These are phyloP conservation scores for Diversispora eburnea DNA, from an alignment of 192 early-diverging fungal genomes.

Conservation along the genomic window DNA sequence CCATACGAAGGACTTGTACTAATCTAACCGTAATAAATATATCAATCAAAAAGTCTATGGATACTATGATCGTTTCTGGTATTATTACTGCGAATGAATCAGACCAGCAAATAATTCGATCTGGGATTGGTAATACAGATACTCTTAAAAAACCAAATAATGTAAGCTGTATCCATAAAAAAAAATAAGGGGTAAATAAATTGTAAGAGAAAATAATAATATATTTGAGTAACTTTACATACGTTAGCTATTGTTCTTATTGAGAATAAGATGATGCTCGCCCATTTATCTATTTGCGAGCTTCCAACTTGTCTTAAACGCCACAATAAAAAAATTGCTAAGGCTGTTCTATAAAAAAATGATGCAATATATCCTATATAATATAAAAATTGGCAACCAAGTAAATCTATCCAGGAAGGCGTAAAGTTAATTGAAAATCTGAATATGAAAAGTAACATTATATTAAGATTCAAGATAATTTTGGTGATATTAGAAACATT, in stretches of 20 bases:
- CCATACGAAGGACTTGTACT: neutral
- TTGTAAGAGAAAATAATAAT: neutral
- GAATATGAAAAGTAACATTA: neutral
- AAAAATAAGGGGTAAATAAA: neutral
- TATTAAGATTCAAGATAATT: constrained; percentile 13
- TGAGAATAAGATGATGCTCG: neutral
- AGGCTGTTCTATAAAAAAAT: neutral
- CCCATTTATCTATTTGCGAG: neutral
- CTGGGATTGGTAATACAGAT: neutral
- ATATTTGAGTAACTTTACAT: neutral
- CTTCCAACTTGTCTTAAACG: constrained; percentile 17
- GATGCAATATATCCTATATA: neutral
- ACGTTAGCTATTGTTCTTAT: neutral
- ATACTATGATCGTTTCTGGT: neutral
- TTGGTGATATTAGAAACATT: constrained; percentile 16
- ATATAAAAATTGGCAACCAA: neutral
- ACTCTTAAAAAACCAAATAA: neutral
- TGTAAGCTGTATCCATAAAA: neutral
- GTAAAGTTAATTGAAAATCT: too few species aligned
- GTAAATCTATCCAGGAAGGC: neutral
- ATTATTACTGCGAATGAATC: too few species aligned
- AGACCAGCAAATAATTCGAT: neutral
- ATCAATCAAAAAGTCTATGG: constrained; percentile 5
- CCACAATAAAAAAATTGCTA: constrained; percentile 18
- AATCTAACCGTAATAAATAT: neutral